Evolutionary conservation across 371 early-diverging fungal species (phyloP).

Genomic region (Mortierella sp.): DNA sequence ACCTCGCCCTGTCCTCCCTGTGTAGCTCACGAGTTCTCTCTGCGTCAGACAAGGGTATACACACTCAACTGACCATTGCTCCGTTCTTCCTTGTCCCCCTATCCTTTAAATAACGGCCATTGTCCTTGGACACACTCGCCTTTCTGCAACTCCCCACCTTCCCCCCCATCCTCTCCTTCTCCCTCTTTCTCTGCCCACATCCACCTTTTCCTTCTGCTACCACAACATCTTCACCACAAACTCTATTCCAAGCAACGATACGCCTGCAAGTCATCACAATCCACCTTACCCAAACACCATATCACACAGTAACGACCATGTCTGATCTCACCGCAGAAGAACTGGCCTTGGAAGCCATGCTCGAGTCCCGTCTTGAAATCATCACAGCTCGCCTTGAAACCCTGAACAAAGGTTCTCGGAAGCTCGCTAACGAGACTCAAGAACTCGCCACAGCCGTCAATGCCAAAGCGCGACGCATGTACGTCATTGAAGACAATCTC

Average conservation of each 20-base stretch:
- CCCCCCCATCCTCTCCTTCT: background rate
- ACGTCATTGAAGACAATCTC: constrained; percentile 37
- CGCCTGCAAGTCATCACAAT: no score
- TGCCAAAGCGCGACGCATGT: constrained; percentile 31
- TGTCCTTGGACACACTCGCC: no score
- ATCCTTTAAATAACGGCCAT: no score
- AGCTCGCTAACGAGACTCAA: constrained; percentile 20
- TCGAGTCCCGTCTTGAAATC: constrained; percentile 42
- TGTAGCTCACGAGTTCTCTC: no score
- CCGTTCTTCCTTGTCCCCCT: no score
- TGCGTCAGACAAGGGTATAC: no score
- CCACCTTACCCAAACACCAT: background rate
- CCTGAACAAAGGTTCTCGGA: constrained; percentile 8
- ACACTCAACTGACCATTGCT: no score
- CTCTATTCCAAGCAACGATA: no score
- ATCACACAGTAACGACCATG: constrained; percentile 7
- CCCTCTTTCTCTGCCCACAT: background rate
- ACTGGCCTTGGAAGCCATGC: constrained; percentile 41
- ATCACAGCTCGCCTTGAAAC: constrained; percentile 26
- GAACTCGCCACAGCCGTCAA: constrained; percentile 20
- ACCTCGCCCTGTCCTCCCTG: no score
- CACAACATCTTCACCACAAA: no score
- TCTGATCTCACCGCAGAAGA: constrained; percentile 39
- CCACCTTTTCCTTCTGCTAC: background rate
- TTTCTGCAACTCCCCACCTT: background rate